Evolutionary conservation across 371 early-diverging fungal species (phyloP), one percentile per base, ranked within the genome.

Genomic region (Zancudomyces culisetae): DNA sequence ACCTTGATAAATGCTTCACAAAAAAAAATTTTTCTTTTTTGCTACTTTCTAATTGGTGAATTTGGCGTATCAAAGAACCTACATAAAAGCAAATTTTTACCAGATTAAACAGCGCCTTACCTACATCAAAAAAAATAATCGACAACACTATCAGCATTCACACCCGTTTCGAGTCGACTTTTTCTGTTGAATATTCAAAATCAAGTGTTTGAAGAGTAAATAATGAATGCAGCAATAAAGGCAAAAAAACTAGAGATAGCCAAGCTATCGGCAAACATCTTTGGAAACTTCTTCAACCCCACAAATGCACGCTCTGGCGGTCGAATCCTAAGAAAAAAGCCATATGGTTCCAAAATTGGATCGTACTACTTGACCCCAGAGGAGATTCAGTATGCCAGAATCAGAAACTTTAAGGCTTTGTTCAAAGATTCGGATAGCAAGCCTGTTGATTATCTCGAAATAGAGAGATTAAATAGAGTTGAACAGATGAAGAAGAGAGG

Each of bases 271-370:
- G 69, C 73, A 49, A 73, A 73, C 55, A 65, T 84, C 28, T 85
- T 85, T 49, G 71, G 75, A 43, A 79, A 71, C 58, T 66, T 75
- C 19, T 79, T 81, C 57, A 85, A 85, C 53, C 85, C 84, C 8
- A 80, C 77, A 1, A 66, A 70, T 0, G 71, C 72, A 26, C 76
- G 83, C 54, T 77, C 79, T 1, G 85, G 85, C 39, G 79, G 80
- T 64, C 79, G 81, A 59, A 70, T 85, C 51, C 66, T 85, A 27
- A 70, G 80, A 43, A 72, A 79, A 52, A 70, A 74, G 29, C 68
- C 83, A 18, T 59, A 78, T 10, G 83, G 84, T 35, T 75, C 80
- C 28, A 68, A 73, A 10, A 59, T 85, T 56, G 71, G 74, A 19
- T 63, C 69, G 3, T 85, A 83, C 63, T 72, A 85, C 57, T 83